phyloP scores from a whole-genome alignment of 192 early-diverging fungal genomes.

The Chytriomyces sp. region DNA sequence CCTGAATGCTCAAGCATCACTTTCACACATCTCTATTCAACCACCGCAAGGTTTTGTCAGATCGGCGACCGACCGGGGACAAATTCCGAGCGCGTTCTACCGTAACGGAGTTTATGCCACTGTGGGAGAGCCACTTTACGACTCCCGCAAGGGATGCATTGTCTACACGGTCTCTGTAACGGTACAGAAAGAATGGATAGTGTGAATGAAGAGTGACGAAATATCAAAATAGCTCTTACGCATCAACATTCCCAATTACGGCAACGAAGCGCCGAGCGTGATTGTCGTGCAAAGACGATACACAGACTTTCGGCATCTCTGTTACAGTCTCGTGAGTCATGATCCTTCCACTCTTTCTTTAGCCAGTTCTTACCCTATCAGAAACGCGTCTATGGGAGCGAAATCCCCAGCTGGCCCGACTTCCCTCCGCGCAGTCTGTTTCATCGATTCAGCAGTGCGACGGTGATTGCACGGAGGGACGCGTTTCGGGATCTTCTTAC shows the following conservation, averaged over 20 bases:
- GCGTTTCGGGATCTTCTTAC: constrained; percentile 3
- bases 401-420: constrained; percentile 20
- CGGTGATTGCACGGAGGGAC: not conserved
- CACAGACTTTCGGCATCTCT: constrained; percentile 16
- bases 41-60: not conserved
- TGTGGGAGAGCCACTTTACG: constrained; percentile 3
- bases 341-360: not conserved
- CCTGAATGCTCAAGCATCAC: not conserved
- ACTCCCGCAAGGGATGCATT: not conserved
- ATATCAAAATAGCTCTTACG: constrained; percentile 16
- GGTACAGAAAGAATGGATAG: not conserved
- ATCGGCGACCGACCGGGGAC: no score
- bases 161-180: constrained; percentile 7
- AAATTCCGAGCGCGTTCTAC: constrained; percentile 12
- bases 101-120: constrained; percentile 12
- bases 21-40: not conserved
- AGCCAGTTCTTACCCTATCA: not conserved
- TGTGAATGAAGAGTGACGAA: not conserved
- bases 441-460: not conserved
- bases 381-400: not conserved
- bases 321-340: not conserved
- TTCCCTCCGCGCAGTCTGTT: constrained; percentile 9
- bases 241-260: constrained; percentile 20
- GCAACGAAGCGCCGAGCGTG: not conserved
- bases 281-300: constrained; percentile 5